Percentiles rank a stretch among this genome's conserved stretches.
Conservation (phyloP, 2,329 filamentous ascomycete genomes). For the Claviceps sp. region DNA sequence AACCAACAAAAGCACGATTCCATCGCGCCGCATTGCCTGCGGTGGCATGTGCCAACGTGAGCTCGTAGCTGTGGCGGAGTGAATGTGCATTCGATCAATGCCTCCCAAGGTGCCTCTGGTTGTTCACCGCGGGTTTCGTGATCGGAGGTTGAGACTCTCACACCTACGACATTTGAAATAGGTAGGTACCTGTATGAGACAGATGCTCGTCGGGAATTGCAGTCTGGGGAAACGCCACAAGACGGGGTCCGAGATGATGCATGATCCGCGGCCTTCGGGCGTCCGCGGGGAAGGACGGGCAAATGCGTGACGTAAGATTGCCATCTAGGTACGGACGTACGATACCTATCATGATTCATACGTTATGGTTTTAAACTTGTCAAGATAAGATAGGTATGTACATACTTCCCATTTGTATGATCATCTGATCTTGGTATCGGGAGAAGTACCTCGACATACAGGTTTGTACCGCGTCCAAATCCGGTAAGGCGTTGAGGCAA, state of each 20-base stretch:
- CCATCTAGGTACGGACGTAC: background rate
- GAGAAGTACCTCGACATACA: too few relatives aligned
- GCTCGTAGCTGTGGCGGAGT: background rate
- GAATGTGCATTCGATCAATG: too few relatives aligned
- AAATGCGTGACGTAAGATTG: background rate
- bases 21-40: background rate
- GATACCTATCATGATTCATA: too few relatives aligned
- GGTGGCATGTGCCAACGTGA: background rate
- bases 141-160: background rate
- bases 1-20: background rate
- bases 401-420: too few relatives aligned
- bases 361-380: too few relatives aligned
- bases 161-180: too few relatives aligned
- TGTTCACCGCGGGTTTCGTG: background rate
- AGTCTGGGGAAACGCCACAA: background rate
- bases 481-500: too few relatives aligned
- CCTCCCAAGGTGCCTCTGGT: background rate
- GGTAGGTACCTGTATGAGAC: background rate
- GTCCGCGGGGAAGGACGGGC: constrained; percentile 1
- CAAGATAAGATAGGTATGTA: too few relatives aligned
- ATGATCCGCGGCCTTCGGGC: constrained; percentile 3
- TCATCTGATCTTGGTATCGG: too few relatives aligned
- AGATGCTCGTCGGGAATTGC: background rate
- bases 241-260: constrained; percentile 1
- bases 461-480: too few relatives aligned